Conservation (phyloP, 306 rosid genomes). For the Elaeagnus macrophylla region DNA sequence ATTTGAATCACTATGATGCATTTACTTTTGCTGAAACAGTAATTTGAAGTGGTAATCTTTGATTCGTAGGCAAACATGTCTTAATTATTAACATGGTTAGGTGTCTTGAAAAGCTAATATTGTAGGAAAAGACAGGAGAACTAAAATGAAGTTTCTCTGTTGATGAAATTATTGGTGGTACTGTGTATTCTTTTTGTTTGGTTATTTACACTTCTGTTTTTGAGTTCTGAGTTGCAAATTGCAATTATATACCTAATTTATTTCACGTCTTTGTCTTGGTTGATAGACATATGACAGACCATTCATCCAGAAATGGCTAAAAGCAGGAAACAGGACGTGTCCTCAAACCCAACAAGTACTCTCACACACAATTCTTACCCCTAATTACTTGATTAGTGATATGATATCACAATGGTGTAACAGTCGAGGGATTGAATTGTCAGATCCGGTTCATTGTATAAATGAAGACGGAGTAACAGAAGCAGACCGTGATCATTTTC, state of each 20-base stretch:
- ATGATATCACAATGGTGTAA: constrained; percentile 70
- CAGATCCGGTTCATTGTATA: constrained; percentile 30
- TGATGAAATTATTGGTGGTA: neutral
- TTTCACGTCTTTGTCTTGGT: constrained; percentile 13
- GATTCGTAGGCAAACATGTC: neutral
- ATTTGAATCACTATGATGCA: no score
- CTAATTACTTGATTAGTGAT: constrained; percentile 62
- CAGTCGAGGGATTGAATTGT: constrained; percentile 51
- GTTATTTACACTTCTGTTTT: no score
- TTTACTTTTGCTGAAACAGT: no score
- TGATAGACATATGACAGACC: constrained; percentile 81
- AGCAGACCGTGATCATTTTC: constrained; percentile 45
- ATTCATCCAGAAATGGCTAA: constrained; percentile 66
- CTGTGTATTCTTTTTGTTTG: neutral
- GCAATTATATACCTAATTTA: neutral
- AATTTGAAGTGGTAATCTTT: no score
- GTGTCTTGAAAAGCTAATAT: constrained; percentile 15
- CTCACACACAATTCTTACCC: constrained; percentile 64
- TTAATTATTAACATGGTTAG: constrained; percentile 1
- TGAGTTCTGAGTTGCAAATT: no score
- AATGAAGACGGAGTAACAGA: constrained; percentile 52
- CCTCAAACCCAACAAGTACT: constrained; percentile 77
- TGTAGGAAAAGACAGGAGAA: constrained; percentile 17
- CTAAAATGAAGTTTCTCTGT: constrained; percentile 1
- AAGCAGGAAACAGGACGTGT: constrained; percentile 70